These are phyloP conservation scores for Peribolospora kevripleyi DNA, from an alignment of 768 basidiomycete species.

Conservation along the genomic window DNA sequence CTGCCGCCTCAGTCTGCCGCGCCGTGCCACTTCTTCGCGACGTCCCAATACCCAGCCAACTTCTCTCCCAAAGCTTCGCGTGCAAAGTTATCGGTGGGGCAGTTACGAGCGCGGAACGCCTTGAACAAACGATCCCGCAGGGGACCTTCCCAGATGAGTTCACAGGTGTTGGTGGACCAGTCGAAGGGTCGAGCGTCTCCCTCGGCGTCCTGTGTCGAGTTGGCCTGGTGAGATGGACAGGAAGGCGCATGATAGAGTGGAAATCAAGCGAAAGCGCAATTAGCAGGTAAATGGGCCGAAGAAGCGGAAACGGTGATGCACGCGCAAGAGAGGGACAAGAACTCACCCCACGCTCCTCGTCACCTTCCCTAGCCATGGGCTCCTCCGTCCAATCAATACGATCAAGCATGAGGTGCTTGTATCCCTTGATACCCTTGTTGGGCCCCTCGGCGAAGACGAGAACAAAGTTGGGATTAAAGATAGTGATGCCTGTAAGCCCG, in stretches of 20 bases:
- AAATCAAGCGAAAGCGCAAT: too few species aligned
- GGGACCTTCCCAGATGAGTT: constrained; percentile 77
- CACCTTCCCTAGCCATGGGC: constrained; percentile 41
- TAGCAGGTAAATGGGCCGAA: not conserved
- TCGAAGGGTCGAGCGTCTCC: constrained; percentile 22
- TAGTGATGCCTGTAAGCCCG: constrained; percentile 62
- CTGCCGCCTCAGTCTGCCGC: too few species aligned
- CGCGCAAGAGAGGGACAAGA: constrained; percentile 5
- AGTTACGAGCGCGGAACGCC: constrained; percentile 14
- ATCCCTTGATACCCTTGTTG: constrained; percentile 56
- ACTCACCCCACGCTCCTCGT: constrained; percentile 23
- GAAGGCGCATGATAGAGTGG: not conserved
- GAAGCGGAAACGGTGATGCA: not conserved
- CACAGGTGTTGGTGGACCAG: constrained; percentile 71
- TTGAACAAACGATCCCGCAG: constrained; percentile 58
- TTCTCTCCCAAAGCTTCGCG: constrained; percentile 66
- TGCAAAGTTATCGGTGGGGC: constrained; percentile 40
- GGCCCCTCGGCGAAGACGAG: constrained; percentile 89
- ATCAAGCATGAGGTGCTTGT: constrained; percentile 59
- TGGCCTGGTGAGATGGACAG: constrained; percentile 6
- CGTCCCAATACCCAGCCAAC: constrained; percentile 79
- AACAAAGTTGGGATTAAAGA: constrained; percentile 70
- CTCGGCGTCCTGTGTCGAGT: not conserved
- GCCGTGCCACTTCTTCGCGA: constrained; percentile 42
- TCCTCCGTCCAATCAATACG: constrained; percentile 90